Evolutionary conservation across 805 yeast species (phyloP).

Genomic region (Saccharomycopsis malanga): DNA sequence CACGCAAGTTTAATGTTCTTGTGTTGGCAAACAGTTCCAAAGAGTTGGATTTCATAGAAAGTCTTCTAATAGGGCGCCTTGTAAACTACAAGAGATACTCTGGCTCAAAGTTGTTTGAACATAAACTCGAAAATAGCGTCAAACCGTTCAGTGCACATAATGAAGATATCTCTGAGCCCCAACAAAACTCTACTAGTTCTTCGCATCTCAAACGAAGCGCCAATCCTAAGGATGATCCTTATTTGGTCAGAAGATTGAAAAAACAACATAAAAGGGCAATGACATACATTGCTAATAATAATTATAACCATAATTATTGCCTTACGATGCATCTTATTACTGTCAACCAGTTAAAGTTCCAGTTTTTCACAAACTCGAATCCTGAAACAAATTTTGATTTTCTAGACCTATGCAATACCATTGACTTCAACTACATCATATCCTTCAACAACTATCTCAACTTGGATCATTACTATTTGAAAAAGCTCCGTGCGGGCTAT

Average conservation of each 20-base stretch:
- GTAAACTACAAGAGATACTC: constrained; percentile 61
- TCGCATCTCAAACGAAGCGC: not conserved
- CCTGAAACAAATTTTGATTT: constrained; percentile 12
- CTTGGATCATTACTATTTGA: constrained; percentile 29
- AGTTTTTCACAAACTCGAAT: constrained; percentile 14
- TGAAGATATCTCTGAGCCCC: not conserved
- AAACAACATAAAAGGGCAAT: constrained; percentile 11
- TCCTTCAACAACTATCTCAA: constrained; percentile 42
- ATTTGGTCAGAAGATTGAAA: constrained; percentile 13
- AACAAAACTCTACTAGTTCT: not conserved
- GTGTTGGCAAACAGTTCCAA: constrained; percentile 56
- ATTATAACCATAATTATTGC: constrained; percentile 13
- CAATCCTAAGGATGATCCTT: constrained; percentile 19
- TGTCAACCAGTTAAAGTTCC: constrained; percentile 18
- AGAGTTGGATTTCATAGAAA: constrained; percentile 74
- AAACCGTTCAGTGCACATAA: not conserved
- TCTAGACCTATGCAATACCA: constrained; percentile 12
- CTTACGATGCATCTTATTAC: constrained; percentile 20
- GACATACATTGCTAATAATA: constrained; percentile 9
- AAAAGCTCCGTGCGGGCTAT: constrained; percentile 23
- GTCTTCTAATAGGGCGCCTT: constrained; percentile 64
- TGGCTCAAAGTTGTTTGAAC: constrained; percentile 50
- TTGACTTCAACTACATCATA: constrained; percentile 36
- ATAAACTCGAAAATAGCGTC: constrained; percentile 21
- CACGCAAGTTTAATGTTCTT: constrained; percentile 29